These are phyloP conservation scores for Alternaria consortialis DNA, from an alignment of 2,329 filamentous ascomycete species.

Conservation along the genomic window DNA sequence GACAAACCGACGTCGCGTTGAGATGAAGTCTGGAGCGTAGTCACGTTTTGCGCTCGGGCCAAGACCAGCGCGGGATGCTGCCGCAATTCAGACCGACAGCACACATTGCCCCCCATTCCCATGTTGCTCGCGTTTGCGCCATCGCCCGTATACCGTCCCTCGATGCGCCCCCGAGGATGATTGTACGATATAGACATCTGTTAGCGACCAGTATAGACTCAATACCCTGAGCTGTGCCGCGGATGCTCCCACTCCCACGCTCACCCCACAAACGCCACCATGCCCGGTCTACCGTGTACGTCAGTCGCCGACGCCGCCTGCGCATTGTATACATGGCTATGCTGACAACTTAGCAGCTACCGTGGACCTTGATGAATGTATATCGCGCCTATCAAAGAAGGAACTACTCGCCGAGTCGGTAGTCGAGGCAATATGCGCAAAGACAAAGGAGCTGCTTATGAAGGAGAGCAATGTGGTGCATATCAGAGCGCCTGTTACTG, in stretches of 20 bases:
- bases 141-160: conserved; percentile 25
- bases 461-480: conserved; percentile 99
- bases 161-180: conserved; percentile 51
- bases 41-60: conserved; percentile 36
- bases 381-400: conserved; percentile 94
- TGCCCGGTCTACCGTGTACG: conserved; percentile 63
- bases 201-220: conserved; percentile 50
- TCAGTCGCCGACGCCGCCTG: conserved; percentile 19
- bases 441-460: conserved; percentile 98
- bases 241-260: conserved; percentile 35
- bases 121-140: conserved; percentile 29
- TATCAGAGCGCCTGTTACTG: conserved; percentile 92
- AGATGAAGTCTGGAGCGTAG: conserved; percentile 20
- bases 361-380: conserved; percentile 98
- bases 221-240: conserved; percentile 44
- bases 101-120: conserved; percentile 24
- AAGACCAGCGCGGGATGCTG: conserved; percentile 20
- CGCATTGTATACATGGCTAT: conserved; percentile 5
- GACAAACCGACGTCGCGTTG: conserved; percentile 15
- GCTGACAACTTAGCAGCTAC: conserved; percentile 68
- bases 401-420: conserved; percentile 97
- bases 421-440: conserved; percentile 98
- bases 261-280: conserved; percentile 43
- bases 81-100: conserved; percentile 21
- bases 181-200: conserved; percentile 51